Percentiles rank a stretch among this genome's conserved stretches.
phyloP scores from a whole-genome alignment of 2,329 filamentous ascomycete genomes.

The Nothomitra cinnamomea region DNA sequence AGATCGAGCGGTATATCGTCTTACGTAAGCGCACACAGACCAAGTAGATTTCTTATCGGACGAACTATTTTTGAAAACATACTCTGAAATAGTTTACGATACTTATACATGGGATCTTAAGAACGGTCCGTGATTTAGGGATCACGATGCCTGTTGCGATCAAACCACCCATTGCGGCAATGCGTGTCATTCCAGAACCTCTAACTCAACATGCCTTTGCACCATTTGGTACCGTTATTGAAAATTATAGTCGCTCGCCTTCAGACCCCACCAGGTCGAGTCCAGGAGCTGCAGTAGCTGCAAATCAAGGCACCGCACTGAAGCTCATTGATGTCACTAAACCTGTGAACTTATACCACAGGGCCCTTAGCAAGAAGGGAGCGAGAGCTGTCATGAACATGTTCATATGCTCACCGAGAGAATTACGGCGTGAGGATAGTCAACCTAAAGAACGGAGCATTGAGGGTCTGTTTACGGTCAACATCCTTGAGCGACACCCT shows the following conservation, averaged over 20 bases:
- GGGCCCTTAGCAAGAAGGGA: slow-evolving; percentile 39
- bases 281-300: slow-evolving; percentile 27
- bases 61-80: no score
- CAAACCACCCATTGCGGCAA: neutral
- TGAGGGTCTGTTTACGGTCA: slow-evolving; percentile 40
- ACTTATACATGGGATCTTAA: no score
- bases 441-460: neutral
- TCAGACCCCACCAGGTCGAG: slow-evolving; percentile 11
- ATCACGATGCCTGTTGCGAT: neutral
- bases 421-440: neutral
- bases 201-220: slow-evolving; percentile 54
- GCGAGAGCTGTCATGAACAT: slow-evolving; percentile 60
- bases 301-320: slow-evolving; percentile 77
- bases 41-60: no score
- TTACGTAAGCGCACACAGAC: no score
- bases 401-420: slow-evolving; percentile 62
- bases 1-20: no score
- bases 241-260: slow-evolving; percentile 45
- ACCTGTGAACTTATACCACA: slow-evolving; percentile 52
- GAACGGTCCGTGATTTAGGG: no score
- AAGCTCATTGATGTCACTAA: slow-evolving; percentile 73
- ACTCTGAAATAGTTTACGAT: no score
- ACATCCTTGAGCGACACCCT: slow-evolving; percentile 75
- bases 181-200: slow-evolving; percentile 39
- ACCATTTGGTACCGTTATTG: slow-evolving; percentile 67